Base-by-base conservation (phyloP, 805 yeast genomes). In the Lachancea dasiensis region DNA sequence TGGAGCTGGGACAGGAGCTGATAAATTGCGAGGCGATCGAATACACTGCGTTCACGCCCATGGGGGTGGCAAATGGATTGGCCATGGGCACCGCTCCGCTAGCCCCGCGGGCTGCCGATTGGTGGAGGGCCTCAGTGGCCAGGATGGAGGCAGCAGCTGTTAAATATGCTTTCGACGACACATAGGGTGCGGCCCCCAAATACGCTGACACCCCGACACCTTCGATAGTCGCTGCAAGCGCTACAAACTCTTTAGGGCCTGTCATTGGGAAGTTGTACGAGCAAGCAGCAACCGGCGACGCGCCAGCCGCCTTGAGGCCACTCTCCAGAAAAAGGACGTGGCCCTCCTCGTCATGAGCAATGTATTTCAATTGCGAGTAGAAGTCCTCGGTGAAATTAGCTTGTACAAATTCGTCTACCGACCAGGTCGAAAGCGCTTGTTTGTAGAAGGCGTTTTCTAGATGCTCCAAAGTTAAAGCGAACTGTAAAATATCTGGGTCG, bases 31-130 rank as follows among this genome's bases (percentile, higher is more conserved):
- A 36, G 3, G 40, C 40, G 5, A 31, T 19, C 6, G 40, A 36
- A 31, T 36, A 36, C 8, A 36, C 32, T n/a, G 40, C 40, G 13
- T 31, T 29, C 2, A 25, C 19, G 19, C 40, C 34, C 25, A 36
- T 9, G 3, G 40, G 40, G 9, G 40, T 36, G 11, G 19, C 35
- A 13, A 36, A 36, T 13, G 40, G 35, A n/a, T 36, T 36, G 24
- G 40, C 40, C 40, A 36, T 36, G n/a, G 40, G 40, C 5, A 36
- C 26, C 19, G 23, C 40, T 9, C 40, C 40, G 13, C 23, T 20
- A 6, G 40, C 40, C 23, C 26, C 31, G 10, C 40, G 40, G 3
- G 31, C 13, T 6, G 40, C 40, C 5, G 31, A 10, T 20, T 36
- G 40, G 27, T 36, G 40, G 13, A 36, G 23, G n/a, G 40, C 34